Conservation (phyloP, 352 stramenopile genomes). For the Globisporangium spinosum region DNA sequence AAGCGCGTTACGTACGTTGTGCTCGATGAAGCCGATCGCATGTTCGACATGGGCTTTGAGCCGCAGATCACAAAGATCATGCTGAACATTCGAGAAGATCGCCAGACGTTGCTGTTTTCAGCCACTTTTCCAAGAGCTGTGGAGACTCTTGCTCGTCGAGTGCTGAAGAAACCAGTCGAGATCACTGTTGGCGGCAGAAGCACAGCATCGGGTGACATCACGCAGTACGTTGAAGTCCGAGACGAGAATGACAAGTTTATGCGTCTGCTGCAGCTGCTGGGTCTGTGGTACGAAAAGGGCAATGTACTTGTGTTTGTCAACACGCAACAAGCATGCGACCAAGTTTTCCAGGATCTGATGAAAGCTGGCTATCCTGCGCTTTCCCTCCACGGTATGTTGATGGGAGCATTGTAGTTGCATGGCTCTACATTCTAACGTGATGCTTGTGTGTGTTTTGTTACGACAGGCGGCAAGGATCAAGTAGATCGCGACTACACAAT, state of each 20-base stretch:
- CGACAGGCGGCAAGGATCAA: slow-evolving; percentile 96
- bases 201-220: slow-evolving; percentile 96
- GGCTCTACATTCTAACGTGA: background rate
- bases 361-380: slow-evolving; percentile 94
- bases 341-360: slow-evolving; percentile 96
- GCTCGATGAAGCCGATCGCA: slow-evolving; percentile 98
- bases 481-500: slow-evolving; percentile 99
- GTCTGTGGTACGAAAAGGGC: slow-evolving; percentile 95
- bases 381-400: slow-evolving; percentile 91
- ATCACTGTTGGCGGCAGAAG: slow-evolving; percentile 95
- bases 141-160: slow-evolving; percentile 85
- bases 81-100: slow-evolving; percentile 89
- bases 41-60: slow-evolving; percentile 99
- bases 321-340: slow-evolving; percentile 96
- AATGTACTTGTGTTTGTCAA: slow-evolving; percentile 99
- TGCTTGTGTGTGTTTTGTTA: slow-evolving; percentile 14
- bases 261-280: slow-evolving; percentile 95
- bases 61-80: slow-evolving; percentile 98
- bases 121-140: slow-evolving; percentile 96
- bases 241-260: slow-evolving; percentile 99
- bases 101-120: slow-evolving; percentile 96
- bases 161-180: slow-evolving; percentile 94
- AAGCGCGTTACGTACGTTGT: slow-evolving; percentile 97
- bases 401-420: background rate
- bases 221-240: slow-evolving; percentile 98